Evolutionary conservation across 2,329 filamentous ascomycete species (phyloP).

Genomic region (Aspergillus ochraceoroseus): DNA sequence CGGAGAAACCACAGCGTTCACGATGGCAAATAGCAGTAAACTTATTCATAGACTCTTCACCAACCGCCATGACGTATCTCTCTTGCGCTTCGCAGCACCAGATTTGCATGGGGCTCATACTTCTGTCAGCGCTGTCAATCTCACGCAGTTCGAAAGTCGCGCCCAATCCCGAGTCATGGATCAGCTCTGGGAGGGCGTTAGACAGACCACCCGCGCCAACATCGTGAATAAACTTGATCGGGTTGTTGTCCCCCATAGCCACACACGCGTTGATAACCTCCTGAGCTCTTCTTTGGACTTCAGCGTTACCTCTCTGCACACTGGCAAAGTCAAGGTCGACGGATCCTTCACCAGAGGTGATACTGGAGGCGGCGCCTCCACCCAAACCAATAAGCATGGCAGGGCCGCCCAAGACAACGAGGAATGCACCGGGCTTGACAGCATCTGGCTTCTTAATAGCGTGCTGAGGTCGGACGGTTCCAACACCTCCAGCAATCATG

Average conservation of each 20-base stretch:
- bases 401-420: conserved; percentile 89
- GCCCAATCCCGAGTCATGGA: conserved; percentile 85
- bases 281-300: conserved; percentile 91
- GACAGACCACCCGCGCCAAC: conserved; percentile 89
- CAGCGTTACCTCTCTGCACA: conserved; percentile 93
- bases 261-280: conserved; percentile 97
- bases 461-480: conserved; percentile 84
- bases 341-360: conserved; percentile 78
- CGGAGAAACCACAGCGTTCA: conserved; percentile 87
- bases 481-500: conserved; percentile 94
- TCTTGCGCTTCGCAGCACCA: conserved; percentile 98
- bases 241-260: conserved; percentile 74
- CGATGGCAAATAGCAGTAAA: conserved; percentile 66
- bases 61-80: conserved; percentile 86
- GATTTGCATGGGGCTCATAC: conserved; percentile 93
- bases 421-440: conserved; percentile 80
- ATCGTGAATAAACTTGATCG: conserved; percentile 95
- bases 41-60: conserved; percentile 69
- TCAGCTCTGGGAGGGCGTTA: conserved; percentile 79
- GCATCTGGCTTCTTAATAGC: conserved; percentile 76
- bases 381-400: conserved; percentile 97
- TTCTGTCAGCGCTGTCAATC: conserved; percentile 80
- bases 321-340: conserved; percentile 95
- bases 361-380: conserved; percentile 89
- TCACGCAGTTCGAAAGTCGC: conserved; percentile 93